Percentiles rank a stretch among this genome's conserved stretches.
These are phyloP conservation scores for Aspergillus sp. DNA, from an alignment of 2,329 filamentous ascomycete species.

Conservation along the genomic window DNA sequence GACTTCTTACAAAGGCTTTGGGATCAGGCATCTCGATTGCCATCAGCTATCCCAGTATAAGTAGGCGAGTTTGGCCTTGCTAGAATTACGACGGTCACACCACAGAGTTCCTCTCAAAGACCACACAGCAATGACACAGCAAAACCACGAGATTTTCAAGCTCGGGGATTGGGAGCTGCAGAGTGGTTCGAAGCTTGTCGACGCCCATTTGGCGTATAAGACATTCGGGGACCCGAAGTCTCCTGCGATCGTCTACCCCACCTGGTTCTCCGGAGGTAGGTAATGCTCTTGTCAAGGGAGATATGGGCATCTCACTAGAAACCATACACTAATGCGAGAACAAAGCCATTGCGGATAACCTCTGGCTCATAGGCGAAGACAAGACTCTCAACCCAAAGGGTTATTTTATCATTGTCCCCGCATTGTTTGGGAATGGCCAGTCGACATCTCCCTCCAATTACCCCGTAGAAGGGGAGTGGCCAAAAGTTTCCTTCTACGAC, in stretches of 20 bases:
- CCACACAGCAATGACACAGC: conserved; percentile 7
- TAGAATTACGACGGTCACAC: too few relatives aligned
- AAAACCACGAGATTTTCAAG: conserved; percentile 53
- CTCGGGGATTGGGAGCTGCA: conserved; percentile 68
- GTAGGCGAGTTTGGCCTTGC: not conserved
- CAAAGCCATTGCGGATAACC: conserved; percentile 64
- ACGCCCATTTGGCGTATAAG: conserved; percentile 74
- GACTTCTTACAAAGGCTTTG: not conserved
- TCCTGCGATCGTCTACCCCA: conserved; percentile 73
- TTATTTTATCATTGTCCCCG: conserved; percentile 69
- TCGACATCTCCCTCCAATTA: conserved; percentile 68
- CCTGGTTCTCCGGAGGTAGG: conserved; percentile 68
- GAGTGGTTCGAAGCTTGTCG: conserved; percentile 60
- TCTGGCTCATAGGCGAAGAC: conserved; percentile 69
- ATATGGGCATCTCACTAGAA: not conserved
- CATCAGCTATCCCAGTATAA: not conserved
- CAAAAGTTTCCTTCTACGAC: conserved; percentile 64
- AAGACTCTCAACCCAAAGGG: conserved; percentile 64
- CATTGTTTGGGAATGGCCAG: conserved; percentile 68
- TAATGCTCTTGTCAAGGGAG: conserved; percentile 1
- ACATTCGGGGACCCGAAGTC: conserved; percentile 64
- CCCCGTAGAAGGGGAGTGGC: conserved; percentile 56
- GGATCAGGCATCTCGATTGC: not conserved
- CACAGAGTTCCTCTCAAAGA: not conserved
- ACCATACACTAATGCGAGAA: not conserved